Conservation (phyloP, 495 filamentous ascomycete genomes). For the Diplogelasinospora grovesii region DNA sequence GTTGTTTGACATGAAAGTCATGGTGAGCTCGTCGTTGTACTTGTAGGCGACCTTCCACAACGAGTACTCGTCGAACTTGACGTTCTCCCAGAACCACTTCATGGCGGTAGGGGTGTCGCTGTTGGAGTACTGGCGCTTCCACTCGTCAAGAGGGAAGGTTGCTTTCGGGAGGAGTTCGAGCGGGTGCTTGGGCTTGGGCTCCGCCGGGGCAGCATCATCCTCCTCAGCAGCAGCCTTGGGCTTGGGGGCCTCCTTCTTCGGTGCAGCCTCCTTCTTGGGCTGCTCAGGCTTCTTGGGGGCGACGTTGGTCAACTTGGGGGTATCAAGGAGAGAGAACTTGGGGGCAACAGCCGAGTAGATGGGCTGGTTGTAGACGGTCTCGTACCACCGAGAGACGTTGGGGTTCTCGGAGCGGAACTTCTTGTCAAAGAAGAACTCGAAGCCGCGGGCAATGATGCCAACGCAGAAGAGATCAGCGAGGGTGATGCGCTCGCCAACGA, state of each 20-base stretch:
- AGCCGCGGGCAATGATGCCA: conserved; percentile 70
- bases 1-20: conserved; percentile 98
- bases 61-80: conserved; percentile 88
- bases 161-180: conserved; percentile 78
- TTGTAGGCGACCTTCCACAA: conserved; percentile 91
- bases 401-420: conserved; percentile 73
- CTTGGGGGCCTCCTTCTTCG: conserved; percentile 51
- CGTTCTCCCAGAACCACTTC: conserved; percentile 98
- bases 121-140: conserved; percentile 99
- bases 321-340: conserved; percentile 71
- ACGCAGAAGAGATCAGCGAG: conserved; percentile 87
- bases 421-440: conserved; percentile 86
- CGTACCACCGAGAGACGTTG: conserved; percentile 86
- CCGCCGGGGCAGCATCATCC: conserved; percentile 61
- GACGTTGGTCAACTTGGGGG: conserved; percentile 72
- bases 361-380: conserved; percentile 85
- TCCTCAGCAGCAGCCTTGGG: conserved; percentile 57
- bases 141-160: conserved; percentile 82
- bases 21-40: conserved; percentile 95
- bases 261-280: conserved; percentile 49
- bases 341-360: conserved; percentile 74
- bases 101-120: conserved; percentile 79
- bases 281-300: conserved; percentile 79
- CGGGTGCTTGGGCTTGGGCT: conserved; percentile 94
- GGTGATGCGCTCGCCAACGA: conserved; percentile 94